Evolutionary conservation across 306 rosid species (phyloP).

Genomic region (Pterocarpus macrocarpus): DNA sequence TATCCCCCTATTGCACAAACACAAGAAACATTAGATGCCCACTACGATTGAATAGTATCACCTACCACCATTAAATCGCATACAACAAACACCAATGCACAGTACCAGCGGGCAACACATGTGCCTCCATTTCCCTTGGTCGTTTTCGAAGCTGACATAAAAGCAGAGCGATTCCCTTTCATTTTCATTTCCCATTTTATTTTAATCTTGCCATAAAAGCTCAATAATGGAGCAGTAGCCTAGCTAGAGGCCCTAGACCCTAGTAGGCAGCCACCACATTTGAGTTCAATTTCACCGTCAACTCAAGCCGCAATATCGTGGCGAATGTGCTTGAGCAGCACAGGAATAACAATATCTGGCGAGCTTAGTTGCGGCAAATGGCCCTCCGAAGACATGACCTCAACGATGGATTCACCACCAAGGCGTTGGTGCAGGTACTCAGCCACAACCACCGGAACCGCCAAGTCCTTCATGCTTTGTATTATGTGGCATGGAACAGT

Average conservation of each 20-base stretch:
- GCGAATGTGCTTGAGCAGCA: slow-evolving; percentile 49
- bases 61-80: slow-evolving; percentile 35
- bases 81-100: slow-evolving; percentile 22
- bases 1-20: too few relatives aligned
- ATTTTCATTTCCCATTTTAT: background rate
- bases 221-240: background rate
- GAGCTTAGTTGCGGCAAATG: slow-evolving; percentile 57
- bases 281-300: too few relatives aligned
- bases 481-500: slow-evolving; percentile 57
- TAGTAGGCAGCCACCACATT: background rate
- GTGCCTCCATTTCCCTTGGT: slow-evolving; percentile 2
- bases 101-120: background rate
- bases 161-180: background rate
- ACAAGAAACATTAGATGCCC: background rate
- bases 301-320: slow-evolving; percentile 41
- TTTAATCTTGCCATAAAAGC: background rate
- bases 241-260: too few relatives aligned
- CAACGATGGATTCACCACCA: slow-evolving; percentile 42
- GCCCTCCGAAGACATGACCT: slow-evolving; percentile 57
- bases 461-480: slow-evolving; percentile 55
- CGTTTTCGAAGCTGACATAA: slow-evolving; percentile 45
- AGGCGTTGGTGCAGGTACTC: slow-evolving; percentile 54
- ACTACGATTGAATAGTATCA: background rate
- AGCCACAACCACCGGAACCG: slow-evolving; percentile 56
- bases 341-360: slow-evolving; percentile 53